Base-by-base conservation (phyloP, 1,284 basidiomycete genomes). In the Austropuccinia psidii region DNA sequence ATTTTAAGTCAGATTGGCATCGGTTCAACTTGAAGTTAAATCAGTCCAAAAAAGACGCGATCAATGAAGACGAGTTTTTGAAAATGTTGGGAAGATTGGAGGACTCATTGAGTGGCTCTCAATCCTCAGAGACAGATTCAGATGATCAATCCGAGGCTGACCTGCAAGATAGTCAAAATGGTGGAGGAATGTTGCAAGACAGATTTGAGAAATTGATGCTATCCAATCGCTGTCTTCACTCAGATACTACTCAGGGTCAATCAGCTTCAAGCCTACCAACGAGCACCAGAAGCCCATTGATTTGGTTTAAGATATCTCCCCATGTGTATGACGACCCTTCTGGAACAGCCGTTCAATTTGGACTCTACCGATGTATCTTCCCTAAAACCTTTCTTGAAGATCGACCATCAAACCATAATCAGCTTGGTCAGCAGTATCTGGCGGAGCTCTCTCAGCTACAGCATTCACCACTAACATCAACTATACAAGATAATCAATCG, bases 1-100 rank as follows among this genome's bases (percentile, higher is more conserved):
- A 98, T 81, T 97, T 92, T 80, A 88, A 89, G 78, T 91, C 91
- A 33, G 94, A 98, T 81, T 98, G 95, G 95, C 95, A 98, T 84
- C 86, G 93, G 67, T 98, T 96, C 83, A 98, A 98, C 79, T 90
- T 94, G 75, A 96, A 95, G 81, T 75, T 79, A 35, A 75, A 72
- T 45, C 66, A 27, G n/a, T n/a, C 57, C 24, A n/a, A 19, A n/a
- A 49, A 8, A 17, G 19, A n/a, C 19, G 41, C 62, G 1, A 45
- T 74, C 41, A 58, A 43, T 24, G 49, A 58, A 15, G 33, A 24
- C 13, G 24, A 27, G 39, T 72, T 72, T 35, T 37, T n/a, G 4
- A 57, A 17, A 15, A 33, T 72, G 11, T 9, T 72, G 19, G 69
- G 62, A n/a, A 29, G 47, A 11, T 31, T 62, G 11, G 31, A 61